A percentile compares a stretch with the other conserved stretches of the same genome.
Evolutionary conservation across 2,329 filamentous ascomycete species (phyloP).

Genomic region (Cladophialophora immunda): DNA sequence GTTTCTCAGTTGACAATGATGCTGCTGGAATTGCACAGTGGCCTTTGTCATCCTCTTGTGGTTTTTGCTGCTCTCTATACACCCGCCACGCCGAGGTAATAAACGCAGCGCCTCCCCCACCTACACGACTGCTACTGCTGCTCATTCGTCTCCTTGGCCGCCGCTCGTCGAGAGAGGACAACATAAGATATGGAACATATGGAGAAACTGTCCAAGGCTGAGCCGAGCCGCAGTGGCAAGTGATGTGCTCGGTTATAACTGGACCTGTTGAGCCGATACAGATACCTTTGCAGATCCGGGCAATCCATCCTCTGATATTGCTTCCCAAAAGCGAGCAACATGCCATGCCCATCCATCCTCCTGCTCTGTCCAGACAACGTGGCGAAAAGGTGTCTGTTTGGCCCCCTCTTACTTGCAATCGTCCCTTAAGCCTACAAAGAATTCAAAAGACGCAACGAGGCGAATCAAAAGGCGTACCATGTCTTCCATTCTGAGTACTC

Average conservation of each 20-base stretch:
- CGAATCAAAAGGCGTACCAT: not conserved
- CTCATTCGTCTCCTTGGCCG: not conserved
- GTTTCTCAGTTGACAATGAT: no score
- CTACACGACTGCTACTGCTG: not conserved
- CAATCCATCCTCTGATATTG: not conserved
- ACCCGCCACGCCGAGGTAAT: not conserved
- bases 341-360: not conserved
- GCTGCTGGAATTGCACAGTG: no score
- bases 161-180: not conserved
- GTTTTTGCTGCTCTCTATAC: not conserved
- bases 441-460: not conserved
- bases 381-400: not conserved
- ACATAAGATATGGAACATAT: not conserved
- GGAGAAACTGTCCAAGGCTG: not conserved
- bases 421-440: not conserved
- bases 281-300: not conserved
- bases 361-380: not conserved
- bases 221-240: not conserved
- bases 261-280: no score
- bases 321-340: not conserved
- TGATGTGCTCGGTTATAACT: not conserved
- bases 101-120: not conserved
- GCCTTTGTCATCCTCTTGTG: no score
- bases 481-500: not conserved
- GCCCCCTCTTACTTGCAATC: not conserved